A percentile compares a stretch with the other conserved stretches of the same genome.
Conservation (phyloP, 1,284 basidiomycete species). For the Caloboletus firmus region DNA sequence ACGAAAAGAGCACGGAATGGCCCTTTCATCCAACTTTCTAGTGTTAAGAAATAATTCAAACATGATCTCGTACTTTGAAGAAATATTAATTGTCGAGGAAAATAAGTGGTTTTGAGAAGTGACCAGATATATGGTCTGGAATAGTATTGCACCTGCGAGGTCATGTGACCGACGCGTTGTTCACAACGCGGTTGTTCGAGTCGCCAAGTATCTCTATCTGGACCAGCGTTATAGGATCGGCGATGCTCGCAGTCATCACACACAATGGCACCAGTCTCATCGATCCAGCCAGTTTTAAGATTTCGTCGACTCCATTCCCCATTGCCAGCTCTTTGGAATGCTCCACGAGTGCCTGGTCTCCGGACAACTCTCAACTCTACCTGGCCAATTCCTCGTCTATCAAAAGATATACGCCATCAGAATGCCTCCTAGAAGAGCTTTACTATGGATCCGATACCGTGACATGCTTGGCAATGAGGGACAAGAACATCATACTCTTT, state of each 20-base stretch:
- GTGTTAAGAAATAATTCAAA: no score
- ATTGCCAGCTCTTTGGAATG: slow-evolving; percentile 43
- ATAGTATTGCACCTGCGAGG: no score
- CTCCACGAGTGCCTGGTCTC: slow-evolving; percentile 51
- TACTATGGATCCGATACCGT: slow-evolving; percentile 38
- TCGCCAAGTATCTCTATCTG: not conserved
- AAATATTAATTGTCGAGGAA: no score
- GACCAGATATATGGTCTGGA: no score
- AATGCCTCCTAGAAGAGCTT: slow-evolving; percentile 44
- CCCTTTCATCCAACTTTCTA: no score
- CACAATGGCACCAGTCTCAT: slow-evolving; percentile 45
- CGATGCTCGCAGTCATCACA: slow-evolving; percentile 52
- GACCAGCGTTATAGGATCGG: not conserved
- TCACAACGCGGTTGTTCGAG: slow-evolving; percentile 12
- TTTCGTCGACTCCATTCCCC: slow-evolving; percentile 40
- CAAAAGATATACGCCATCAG: slow-evolving; percentile 51
- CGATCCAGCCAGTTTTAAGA: slow-evolving; percentile 49
- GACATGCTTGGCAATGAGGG: slow-evolving; percentile 46
- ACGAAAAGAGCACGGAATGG: no score
- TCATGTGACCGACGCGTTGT: slow-evolving; percentile 31
- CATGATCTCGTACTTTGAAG: no score
- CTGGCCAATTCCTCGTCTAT: slow-evolving; percentile 48
- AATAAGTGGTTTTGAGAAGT: no score
- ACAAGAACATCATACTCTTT: slow-evolving; percentile 45
- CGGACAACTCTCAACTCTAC: slow-evolving; percentile 54